Percentiles rank a stretch among this genome's conserved stretches.
phyloP scores from a whole-genome alignment of 495 filamentous ascomycete species.

The Talaromyces nanjingensis region DNA sequence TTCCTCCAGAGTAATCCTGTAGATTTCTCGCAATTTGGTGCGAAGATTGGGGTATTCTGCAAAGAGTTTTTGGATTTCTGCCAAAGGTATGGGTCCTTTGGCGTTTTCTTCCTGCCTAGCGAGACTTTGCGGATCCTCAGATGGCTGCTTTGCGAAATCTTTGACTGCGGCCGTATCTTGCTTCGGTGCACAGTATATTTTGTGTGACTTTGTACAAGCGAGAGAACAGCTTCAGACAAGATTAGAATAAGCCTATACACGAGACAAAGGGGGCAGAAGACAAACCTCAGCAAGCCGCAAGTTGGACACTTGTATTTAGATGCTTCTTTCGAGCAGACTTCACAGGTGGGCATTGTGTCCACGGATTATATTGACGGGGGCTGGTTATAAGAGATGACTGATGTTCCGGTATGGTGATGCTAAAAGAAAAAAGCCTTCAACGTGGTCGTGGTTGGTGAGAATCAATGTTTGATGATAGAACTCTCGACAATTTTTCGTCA shows the following conservation, averaged over 20 bases:
- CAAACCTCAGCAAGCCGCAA: slow-evolving; percentile 57
- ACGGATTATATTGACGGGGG: slow-evolving; percentile 15
- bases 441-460: background rate
- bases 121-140: slow-evolving; percentile 8
- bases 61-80: slow-evolving; percentile 46
- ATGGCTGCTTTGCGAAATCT: background rate
- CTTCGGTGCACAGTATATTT: slow-evolving; percentile 41
- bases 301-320: slow-evolving; percentile 62
- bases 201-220: slow-evolving; percentile 60
- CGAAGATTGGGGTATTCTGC: slow-evolving; percentile 44
- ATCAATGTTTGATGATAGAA: background rate
- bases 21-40: slow-evolving; percentile 43
- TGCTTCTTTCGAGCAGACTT: slow-evolving; percentile 49
- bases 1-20: slow-evolving; percentile 41
- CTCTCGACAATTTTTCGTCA: background rate
- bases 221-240: slow-evolving; percentile 55
- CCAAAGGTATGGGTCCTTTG: slow-evolving; percentile 19
- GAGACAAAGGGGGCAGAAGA: background rate
- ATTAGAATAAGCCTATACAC: background rate
- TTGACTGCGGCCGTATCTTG: slow-evolving; percentile 11
- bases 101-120: slow-evolving; percentile 11
- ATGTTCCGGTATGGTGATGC: background rate
- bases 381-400: background rate
- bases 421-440: background rate
- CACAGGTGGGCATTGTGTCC: slow-evolving; percentile 29